These are phyloP conservation scores for Castanea sativa DNA, from an alignment of 306 rosid species.

Conservation along the genomic window DNA sequence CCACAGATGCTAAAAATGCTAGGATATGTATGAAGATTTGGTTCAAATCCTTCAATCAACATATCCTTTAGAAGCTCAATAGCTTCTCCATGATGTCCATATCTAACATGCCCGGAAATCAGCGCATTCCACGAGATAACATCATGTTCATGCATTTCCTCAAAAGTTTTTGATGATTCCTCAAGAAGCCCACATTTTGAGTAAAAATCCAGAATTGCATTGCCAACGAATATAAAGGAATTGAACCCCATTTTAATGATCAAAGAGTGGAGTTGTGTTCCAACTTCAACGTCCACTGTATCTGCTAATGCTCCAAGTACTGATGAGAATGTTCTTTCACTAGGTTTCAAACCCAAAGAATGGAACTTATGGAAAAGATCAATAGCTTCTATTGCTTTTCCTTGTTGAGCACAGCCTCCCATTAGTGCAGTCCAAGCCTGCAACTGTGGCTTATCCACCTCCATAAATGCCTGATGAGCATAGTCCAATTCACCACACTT, in stretches of 20 bases:
- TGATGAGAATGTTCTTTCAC: background rate
- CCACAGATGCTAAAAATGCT: background rate
- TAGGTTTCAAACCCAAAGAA: conserved; percentile 2
- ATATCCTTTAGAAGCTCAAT: background rate
- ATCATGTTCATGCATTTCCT: no score
- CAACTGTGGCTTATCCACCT: conserved; percentile 2
- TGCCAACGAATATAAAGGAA: background rate
- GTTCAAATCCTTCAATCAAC: background rate
- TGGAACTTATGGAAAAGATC: conserved; percentile 7
- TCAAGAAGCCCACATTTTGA: no score
- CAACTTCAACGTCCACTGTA: conserved; percentile 1
- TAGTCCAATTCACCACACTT: background rate
- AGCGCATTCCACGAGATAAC: no score
- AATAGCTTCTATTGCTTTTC: conserved; percentile 1
- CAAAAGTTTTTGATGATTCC: no score
- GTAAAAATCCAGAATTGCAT: background rate
- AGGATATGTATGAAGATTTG: no score
- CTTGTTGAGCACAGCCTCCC: conserved; percentile 3
- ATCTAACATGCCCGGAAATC: background rate
- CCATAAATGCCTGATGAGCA: background rate
- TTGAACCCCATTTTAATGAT: conserved; percentile 5
- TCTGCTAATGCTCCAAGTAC: conserved; percentile 2
- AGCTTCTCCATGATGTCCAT: background rate
- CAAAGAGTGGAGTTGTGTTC: conserved; percentile 1
- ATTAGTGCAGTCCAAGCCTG: conserved; percentile 11